Evolutionary conservation across 2,329 filamentous ascomycete genomes (phyloP).

Genomic region (Aaosphaeria arxii): DNA sequence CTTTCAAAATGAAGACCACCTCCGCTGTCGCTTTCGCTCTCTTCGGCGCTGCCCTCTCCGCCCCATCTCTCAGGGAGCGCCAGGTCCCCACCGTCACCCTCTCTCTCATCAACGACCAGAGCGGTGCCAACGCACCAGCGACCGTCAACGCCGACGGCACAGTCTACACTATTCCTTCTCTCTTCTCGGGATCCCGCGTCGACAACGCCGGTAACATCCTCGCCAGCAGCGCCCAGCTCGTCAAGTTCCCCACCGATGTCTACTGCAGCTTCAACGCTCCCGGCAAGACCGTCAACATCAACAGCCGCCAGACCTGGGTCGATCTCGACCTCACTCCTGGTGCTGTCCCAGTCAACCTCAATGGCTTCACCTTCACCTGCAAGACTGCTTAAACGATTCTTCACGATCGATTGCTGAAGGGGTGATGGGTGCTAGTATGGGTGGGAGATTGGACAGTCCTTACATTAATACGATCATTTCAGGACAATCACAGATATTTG

Average conservation of each 20-base stretch:
- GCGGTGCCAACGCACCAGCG: conserved; percentile 5
- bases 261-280: conserved; percentile 5
- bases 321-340: background rate
- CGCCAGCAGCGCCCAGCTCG: conserved; percentile 7
- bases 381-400: background rate
- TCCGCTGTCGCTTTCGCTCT: conserved; percentile 5
- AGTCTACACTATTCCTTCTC: conserved; percentile 2
- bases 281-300: background rate
- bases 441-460: background rate
- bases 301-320: background rate
- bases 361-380: background rate
- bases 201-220: conserved; percentile 6
- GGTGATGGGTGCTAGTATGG: background rate
- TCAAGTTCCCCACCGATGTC: conserved; percentile 2
- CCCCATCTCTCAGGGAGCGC: background rate
- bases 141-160: conserved; percentile 8
- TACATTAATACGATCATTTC: too few relatives aligned
- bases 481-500: background rate
- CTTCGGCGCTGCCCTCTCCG: conserved; percentile 7
- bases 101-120: conserved; percentile 10
- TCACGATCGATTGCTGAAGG: background rate
- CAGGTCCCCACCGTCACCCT: background rate
- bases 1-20: conserved; percentile 8
- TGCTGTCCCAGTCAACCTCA: background rate
- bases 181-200: conserved; percentile 9